phyloP scores from a whole-genome alignment of 78 protist genomes.

The Isochrysis galbana region DNA sequence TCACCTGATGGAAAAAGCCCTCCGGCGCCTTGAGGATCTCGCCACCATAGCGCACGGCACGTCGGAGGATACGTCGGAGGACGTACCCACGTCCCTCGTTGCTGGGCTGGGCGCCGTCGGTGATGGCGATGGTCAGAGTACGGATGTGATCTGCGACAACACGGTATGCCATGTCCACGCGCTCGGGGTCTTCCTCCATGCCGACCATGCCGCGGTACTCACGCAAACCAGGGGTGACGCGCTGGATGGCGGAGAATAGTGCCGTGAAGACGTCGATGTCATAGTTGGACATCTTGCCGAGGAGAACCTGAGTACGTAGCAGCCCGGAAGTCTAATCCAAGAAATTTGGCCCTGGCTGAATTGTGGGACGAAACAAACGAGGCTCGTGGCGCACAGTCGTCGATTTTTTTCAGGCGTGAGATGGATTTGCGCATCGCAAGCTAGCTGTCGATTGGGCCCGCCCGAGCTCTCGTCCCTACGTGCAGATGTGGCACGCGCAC shows the following conservation, averaged over 20 bases:
- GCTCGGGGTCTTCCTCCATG: slow-evolving; percentile 76
- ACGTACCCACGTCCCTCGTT: slow-evolving; percentile 79
- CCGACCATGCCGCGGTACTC: slow-evolving; percentile 50
- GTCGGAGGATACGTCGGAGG: slow-evolving; percentile 92
- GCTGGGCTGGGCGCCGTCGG: slow-evolving; percentile 94
- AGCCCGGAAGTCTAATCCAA: too few species aligned
- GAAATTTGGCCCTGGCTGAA: too few species aligned
- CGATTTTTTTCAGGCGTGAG: too few species aligned
- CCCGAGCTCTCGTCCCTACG: too few species aligned
- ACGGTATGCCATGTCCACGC: slow-evolving; percentile 94
- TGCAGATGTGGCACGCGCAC: too few species aligned
- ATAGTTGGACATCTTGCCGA: slow-evolving; percentile 93
- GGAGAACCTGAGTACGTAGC: too few species aligned
- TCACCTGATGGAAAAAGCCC: slow-evolving; percentile 85
- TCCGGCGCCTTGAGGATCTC: slow-evolving; percentile 68
- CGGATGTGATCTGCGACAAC: slow-evolving; percentile 98
- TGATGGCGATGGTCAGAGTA: slow-evolving; percentile 88
- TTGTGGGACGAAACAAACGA: too few species aligned
- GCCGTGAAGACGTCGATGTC: slow-evolving; percentile 92
- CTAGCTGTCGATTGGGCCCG: too few species aligned
- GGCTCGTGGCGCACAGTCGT: too few species aligned
- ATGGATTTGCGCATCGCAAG: too few species aligned
- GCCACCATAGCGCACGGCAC: slow-evolving; percentile 90
- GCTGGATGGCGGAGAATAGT: slow-evolving; percentile 83
- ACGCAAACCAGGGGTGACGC: too few species aligned